These are phyloP conservation scores for Pyrus communis DNA, from an alignment of 306 rosid genomes.

Conservation along the genomic window DNA sequence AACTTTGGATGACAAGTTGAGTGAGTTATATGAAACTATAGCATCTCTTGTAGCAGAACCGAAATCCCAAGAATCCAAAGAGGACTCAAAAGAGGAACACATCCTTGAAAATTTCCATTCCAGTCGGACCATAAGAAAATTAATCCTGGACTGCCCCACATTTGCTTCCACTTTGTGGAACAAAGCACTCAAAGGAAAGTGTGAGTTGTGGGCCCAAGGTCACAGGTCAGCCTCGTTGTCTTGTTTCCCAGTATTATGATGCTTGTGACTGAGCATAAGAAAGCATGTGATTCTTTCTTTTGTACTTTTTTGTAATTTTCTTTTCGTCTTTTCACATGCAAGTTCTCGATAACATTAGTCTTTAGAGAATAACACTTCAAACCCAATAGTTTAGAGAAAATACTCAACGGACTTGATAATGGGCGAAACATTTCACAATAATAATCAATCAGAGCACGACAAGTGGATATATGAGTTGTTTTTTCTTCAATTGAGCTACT, in stretches of 20 bases:
- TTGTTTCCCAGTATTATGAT: conserved; percentile 3
- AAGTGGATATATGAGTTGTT: neutral
- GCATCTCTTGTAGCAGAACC: conserved; percentile 63
- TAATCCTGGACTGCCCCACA: conserved; percentile 69
- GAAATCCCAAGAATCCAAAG: conserved; percentile 51
- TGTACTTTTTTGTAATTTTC: neutral
- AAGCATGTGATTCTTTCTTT: conserved; percentile 8
- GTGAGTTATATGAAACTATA: conserved; percentile 51
- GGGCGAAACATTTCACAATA: neutral
- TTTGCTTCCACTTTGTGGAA: conserved; percentile 79
- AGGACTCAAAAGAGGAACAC: conserved; percentile 52
- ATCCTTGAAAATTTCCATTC: conserved; percentile 82
- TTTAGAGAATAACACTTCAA: neutral
- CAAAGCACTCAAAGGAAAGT: conserved; percentile 66
- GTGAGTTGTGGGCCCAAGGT: conserved; percentile 70
- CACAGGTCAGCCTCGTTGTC: conserved; percentile 49
- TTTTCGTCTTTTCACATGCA: neutral
- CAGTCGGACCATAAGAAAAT: conserved; percentile 76
- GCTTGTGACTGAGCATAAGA: neutral
- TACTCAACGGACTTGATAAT: neutral
- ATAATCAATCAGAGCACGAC: no score
- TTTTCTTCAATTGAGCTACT: neutral
- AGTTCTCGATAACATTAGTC: neutral
- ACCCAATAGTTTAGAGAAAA: neutral
- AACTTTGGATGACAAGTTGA: conserved; percentile 56